Base-by-base conservation (phyloP, 1,284 basidiomycete species). In the Cutaneotrichosporon curvatum region DNA sequence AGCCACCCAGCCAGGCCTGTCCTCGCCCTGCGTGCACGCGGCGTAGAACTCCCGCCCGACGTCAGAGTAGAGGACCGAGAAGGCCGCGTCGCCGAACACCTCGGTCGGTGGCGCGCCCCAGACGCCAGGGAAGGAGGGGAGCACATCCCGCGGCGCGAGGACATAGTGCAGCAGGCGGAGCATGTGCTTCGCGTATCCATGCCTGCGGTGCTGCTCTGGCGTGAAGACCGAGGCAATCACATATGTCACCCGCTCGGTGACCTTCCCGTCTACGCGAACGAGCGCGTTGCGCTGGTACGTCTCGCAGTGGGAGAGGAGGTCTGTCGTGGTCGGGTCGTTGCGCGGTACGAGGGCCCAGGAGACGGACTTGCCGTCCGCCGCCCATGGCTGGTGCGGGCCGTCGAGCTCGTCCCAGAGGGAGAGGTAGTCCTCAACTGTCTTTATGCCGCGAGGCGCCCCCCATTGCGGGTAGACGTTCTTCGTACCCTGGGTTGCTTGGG, bases 191-290 rank as follows among this genome's bases (percentile, higher is more conserved):
- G 63, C 63, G 44, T 62, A 66, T 1, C 65, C 63, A 11, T 59
- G 53, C 3, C 51, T 58, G n/a, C 55, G 58, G 41, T 61, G 53
- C 16, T 52, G 15, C 2, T 37, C 33, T 1, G 62, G 61, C 1
- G 63, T 66, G 21, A 60, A 57, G 2, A 69, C 65, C 0, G 59
- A 61, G 2, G 54, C 55, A 19, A 69, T 57, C n/a, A 36, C 60
- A 46, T 69, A 69, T 10, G 23, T 43, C 16, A n/a, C 40, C 4
- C 19, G 36, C 21, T 41, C 35, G n/a, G 25, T 20, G 5, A 42
- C 38, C 4, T n/a, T 10, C 2, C 45, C 45, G 35, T 16, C 20
- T 7, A 15, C 18, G 5, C 37, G 37, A 7, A 45, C 43, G 8
- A 32, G 19, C 11, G 20, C 36, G 3, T 19, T 12, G n/a, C 39